Base-by-base conservation (phyloP, 768 basidiomycete species). In the Boletus rubropictus region DNA sequence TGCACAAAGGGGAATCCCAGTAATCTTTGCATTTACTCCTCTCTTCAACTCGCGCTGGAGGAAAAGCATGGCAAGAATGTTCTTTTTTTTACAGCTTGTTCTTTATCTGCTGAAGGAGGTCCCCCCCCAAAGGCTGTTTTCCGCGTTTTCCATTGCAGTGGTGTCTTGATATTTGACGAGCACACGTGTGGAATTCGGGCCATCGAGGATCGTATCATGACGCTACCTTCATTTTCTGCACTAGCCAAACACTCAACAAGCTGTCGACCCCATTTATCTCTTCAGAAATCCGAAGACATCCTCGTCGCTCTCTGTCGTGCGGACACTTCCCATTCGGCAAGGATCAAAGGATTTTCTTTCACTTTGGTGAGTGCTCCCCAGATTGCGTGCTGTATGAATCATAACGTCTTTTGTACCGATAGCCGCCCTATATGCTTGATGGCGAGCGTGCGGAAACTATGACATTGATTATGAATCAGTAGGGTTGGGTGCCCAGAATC, bases 1-100 rank as follows among this genome's bases (percentile, higher is more conserved):
- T 79, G 78, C 53, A 85, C 82, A 0, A 62, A 73, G 24, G 78
- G 78, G 0, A 84, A 88, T 52, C 88, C 87, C n/a, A n/a, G n/a
- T n/a, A 3, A 55, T 84, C 7, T 89, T 89, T 66, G 69, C 89
- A 24, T 77, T 72, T 57, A 76, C 70, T 21, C 68, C 70, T 28
- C 71, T 56, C 61, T 66, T 14, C 49, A 52, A 5, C 70, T 86
- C 25, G 53, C 42, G 5, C 42, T 34, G 35, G 52, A 54, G 7
- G 57, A 50, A 31, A 18, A 27, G 0, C 10, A 31, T 5, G 62
- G 39, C 36, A 56, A n/a, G 1, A 63, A 66, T 32, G 59, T 79
- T 12, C 5, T 70, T 76, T 10, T 60, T 89, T 24, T 36, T 49
- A 2, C 49, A 58, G 12, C 66, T 86, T 7, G 77, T 73, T 3